Base-by-base conservation (phyloP, 805 yeast species). In the Candida tammaniensis region DNA sequence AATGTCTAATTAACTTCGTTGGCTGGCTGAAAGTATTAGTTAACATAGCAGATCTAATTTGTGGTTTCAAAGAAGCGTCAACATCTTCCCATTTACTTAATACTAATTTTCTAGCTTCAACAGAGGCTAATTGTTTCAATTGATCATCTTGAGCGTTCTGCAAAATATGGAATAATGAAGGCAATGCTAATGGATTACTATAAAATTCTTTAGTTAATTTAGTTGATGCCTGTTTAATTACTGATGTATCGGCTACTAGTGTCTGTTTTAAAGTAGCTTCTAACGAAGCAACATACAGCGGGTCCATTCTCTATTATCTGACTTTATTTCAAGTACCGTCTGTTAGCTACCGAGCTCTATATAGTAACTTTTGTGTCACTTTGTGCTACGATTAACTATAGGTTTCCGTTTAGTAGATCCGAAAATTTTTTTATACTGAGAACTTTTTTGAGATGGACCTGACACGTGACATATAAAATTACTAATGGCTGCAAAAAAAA, bases 81-180 rank as follows among this genome's bases (percentile, higher is more conserved):
- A 73, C 61, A 5, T 50, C 45, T 24, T 61, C 69, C 98, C 98
- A 93, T 53, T 78, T 80, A 45, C 72, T 68, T 34, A 71, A 54
- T 24, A 89, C 78, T 54, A 84, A 75, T 61, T 93, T 93, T 64
- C 96, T 80, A 25, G 89, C 87, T 67, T 93, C 98, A 43, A 93
- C 96, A 42, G 96, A 94, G n/a, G 97, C 94, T 42, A 93, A 72
- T 61, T 88, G 95, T 52, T 86, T 83, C 48, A 89, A 57, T 51
- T 84, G 85, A 44, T 76, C 82, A 50, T 80, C 80, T 25, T 72
- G 63, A 47, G 81, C 79, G 46, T 70, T 72, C 60, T 85, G 88
- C 53, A 87, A 71, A 41, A 93, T 76, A 52, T 86, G 93, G 49
- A 91, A 68, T 57, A 91, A 70, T 8, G 95, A 81, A 13, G 95